phyloP scores from a whole-genome alignment of 106 monocot species.

The Dioscorea alata region DNA sequence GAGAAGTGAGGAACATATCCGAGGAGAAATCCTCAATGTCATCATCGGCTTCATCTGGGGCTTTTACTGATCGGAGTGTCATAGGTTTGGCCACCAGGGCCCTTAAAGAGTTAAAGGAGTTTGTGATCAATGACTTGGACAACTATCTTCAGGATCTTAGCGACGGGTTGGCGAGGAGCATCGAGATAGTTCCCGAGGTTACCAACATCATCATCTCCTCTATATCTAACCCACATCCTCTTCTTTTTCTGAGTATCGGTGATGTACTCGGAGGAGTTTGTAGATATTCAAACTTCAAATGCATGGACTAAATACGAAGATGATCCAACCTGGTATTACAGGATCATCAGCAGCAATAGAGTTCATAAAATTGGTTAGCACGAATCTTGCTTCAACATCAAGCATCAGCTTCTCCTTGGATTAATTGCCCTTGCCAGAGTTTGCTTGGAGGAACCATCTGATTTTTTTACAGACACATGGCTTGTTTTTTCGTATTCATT shows the following conservation, averaged over 20 bases:
- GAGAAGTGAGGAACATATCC: too few species aligned
- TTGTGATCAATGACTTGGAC: too few species aligned
- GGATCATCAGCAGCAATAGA: not conserved
- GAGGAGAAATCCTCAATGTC: too few species aligned
- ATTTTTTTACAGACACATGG: constrained; percentile 5
- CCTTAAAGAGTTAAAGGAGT: too few species aligned
- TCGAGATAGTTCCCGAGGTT: too few species aligned
- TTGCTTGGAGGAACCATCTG: not conserved
- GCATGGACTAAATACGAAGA: constrained; percentile 16
- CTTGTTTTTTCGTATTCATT: constrained; percentile 4
- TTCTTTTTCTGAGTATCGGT: constrained; percentile 50
- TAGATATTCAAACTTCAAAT: constrained; percentile 27
- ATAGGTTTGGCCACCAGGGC: too few species aligned
- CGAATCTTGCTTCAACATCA: constrained; percentile 23
- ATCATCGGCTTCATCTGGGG: too few species aligned
- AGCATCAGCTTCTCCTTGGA: constrained; percentile 71
- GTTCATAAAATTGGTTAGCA: not conserved
- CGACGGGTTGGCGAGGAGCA: too few species aligned
- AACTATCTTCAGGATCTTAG: too few species aligned
- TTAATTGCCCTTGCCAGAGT: constrained; percentile 28
- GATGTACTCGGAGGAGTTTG: constrained; percentile 89
- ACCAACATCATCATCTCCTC: too few species aligned
- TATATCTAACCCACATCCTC: constrained; percentile 16
- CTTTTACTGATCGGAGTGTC: too few species aligned
- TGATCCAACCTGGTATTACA: constrained; percentile 15